Conservation (phyloP, 2,329 filamentous ascomycete species). For the Diplodia sapinea region DNA sequence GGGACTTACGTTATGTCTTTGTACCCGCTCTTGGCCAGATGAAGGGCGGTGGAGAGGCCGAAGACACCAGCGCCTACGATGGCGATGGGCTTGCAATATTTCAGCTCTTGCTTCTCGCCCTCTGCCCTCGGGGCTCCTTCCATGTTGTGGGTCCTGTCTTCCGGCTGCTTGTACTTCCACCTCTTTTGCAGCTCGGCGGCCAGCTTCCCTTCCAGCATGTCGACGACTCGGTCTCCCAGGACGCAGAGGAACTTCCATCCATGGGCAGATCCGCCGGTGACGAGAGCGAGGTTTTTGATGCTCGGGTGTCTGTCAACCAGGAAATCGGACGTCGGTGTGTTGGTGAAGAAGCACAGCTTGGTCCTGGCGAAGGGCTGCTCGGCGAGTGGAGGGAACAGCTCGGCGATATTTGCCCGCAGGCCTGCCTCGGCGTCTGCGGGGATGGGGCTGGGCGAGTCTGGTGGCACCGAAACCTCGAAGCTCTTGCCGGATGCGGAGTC, state of each 20-base stretch:
- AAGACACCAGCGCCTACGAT: conserved; percentile 48
- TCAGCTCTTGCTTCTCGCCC: conserved; percentile 29
- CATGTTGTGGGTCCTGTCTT: conserved; percentile 28
- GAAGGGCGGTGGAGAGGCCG: conserved; percentile 48
- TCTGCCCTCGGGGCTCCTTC: conserved; percentile 26
- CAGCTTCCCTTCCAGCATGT: conserved; percentile 38
- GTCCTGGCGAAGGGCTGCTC: conserved; percentile 54
- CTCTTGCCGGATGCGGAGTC: conserved; percentile 9
- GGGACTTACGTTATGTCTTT: conserved; percentile 29
- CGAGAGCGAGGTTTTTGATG: conserved; percentile 59
- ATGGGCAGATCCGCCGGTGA: conserved; percentile 67
- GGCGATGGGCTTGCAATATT: conserved; percentile 27
- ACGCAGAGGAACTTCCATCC: conserved; percentile 67
- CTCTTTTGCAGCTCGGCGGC: conserved; percentile 18
- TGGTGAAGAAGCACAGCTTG: conserved; percentile 63
- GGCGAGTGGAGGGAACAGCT: conserved; percentile 36
- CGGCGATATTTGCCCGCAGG: conserved; percentile 25
- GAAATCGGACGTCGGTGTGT: conserved; percentile 62
- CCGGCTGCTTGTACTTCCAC: conserved; percentile 27
- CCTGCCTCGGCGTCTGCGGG: conserved; percentile 25
- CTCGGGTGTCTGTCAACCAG: conserved; percentile 59
- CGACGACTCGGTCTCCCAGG: conserved; percentile 61
- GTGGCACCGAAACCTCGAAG: conserved; percentile 19
- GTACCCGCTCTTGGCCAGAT: conserved; percentile 45
- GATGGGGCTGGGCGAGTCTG: conserved; percentile 25